A percentile compares a stretch with the other conserved stretches of the same genome.
phyloP scores from a whole-genome alignment of 345 rosid genomes.

The Diplotaxis tenuifolia region DNA sequence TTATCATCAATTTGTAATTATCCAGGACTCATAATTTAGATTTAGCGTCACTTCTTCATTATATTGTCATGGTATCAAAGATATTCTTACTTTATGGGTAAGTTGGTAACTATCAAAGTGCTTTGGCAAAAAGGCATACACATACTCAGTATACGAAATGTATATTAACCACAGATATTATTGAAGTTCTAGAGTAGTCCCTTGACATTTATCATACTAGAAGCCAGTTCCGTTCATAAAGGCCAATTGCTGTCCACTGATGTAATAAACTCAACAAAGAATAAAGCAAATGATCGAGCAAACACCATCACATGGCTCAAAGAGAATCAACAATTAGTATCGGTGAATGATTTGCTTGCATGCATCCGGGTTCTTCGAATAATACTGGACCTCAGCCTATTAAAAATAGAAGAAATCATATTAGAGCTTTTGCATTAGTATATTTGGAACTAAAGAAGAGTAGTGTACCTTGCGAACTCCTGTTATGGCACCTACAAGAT shows the following conservation, averaged over 20 bases:
- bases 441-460: neutral
- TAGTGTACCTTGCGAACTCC: constrained; percentile 78
- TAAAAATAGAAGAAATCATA: neutral
- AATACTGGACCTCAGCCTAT: constrained; percentile 70
- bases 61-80: neutral
- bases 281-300: neutral
- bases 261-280: neutral
- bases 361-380: constrained; percentile 54
- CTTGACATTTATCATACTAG: too few species aligned
- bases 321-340: constrained; percentile 36
- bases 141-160: neutral
- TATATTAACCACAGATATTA: neutral
- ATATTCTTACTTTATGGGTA: neutral
- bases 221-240: too few species aligned
- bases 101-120: neutral
- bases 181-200: neutral
- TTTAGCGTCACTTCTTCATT: neutral
- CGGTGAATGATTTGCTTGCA: constrained; percentile 84
- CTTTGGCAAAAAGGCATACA: neutral
- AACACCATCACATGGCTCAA: neutral
- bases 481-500: constrained; percentile 65
- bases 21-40: neutral
- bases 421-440: neutral
- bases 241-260: too few species aligned
- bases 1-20: neutral